Conservation (phyloP, 2,329 filamentous ascomycete species). For the Lasiodiplodia citricola region DNA sequence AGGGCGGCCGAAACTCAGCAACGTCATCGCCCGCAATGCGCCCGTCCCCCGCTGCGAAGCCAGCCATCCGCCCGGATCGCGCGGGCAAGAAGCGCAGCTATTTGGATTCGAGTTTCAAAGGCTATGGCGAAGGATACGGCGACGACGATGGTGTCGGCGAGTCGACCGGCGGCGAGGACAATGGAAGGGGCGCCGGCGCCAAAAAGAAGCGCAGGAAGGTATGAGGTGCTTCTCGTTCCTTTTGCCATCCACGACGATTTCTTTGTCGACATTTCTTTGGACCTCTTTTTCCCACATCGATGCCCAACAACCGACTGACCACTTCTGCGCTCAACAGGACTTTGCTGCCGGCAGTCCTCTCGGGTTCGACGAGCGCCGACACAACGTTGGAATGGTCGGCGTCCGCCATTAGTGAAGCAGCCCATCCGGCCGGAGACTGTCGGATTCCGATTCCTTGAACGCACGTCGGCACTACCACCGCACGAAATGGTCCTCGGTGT, state of each 20-base stretch:
- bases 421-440: background rate
- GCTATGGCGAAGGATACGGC: conserved; percentile 73
- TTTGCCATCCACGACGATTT: background rate
- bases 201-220: conserved; percentile 42
- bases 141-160: conserved; percentile 69
- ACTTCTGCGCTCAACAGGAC: conserved; percentile 22
- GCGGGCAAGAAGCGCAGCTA: conserved; percentile 76
- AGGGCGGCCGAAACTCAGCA: conserved; percentile 37
- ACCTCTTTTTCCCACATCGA: background rate
- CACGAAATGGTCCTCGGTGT: no score
- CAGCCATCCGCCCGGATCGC: conserved; percentile 65
- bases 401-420: conserved; percentile 19
- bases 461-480: background rate
- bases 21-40: conserved; percentile 50
- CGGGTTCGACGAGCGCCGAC: conserved; percentile 26
- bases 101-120: conserved; percentile 74
- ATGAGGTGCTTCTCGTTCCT: conserved; percentile 23
- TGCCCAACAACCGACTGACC: conserved; percentile 17
- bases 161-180: conserved; percentile 74
- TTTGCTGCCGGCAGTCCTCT: conserved; percentile 28
- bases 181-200: conserved; percentile 42
- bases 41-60: conserved; percentile 11
- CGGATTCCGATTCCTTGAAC: conserved; percentile 8
- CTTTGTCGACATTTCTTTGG: conserved; percentile 15
- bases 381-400: conserved; percentile 27